A percentile compares a stretch with the other conserved stretches of the same genome.
These are phyloP conservation scores for Nigrospora osmanthi DNA, from an alignment of 2,329 filamentous ascomycete genomes.

Conservation along the genomic window DNA sequence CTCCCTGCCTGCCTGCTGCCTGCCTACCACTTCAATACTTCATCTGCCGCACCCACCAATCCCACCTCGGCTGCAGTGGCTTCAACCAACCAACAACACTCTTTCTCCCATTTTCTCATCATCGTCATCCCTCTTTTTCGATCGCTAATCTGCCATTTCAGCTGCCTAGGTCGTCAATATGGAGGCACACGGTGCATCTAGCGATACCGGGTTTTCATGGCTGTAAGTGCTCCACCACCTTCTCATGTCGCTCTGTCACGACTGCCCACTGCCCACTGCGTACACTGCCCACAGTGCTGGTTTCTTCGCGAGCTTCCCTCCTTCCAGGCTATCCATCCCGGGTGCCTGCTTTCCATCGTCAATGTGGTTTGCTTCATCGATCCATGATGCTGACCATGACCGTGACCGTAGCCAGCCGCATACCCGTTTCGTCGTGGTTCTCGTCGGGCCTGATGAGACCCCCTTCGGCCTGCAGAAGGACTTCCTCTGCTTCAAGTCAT, in stretches of 20 bases:
- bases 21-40: no score
- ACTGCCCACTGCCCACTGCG: no score
- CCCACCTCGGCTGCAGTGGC: no score
- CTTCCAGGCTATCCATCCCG: no score
- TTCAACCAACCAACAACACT: no score
- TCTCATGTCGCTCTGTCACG: not conserved
- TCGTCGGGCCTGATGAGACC: conserved; percentile 42
- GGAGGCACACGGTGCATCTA: not conserved
- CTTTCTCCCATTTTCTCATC: no score
- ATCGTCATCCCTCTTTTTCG: no score
- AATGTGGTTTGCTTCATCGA: not conserved
- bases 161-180: not conserved
- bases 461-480: conserved; percentile 53
- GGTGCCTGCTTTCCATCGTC: not conserved
- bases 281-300: no score
- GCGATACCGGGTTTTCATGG: not conserved
- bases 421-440: conserved; percentile 44
- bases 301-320: no score
- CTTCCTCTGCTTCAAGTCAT: conserved; percentile 45
- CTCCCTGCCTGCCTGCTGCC: no score
- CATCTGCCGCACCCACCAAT: no score
- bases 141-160: no score
- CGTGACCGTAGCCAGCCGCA: conserved; percentile 38
- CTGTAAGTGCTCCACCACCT: not conserved
- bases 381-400: not conserved